Evolutionary conservation across 2,329 filamentous ascomycete species (phyloP).

Genomic region (Ophiocordyceps camponoti-leonardi): DNA sequence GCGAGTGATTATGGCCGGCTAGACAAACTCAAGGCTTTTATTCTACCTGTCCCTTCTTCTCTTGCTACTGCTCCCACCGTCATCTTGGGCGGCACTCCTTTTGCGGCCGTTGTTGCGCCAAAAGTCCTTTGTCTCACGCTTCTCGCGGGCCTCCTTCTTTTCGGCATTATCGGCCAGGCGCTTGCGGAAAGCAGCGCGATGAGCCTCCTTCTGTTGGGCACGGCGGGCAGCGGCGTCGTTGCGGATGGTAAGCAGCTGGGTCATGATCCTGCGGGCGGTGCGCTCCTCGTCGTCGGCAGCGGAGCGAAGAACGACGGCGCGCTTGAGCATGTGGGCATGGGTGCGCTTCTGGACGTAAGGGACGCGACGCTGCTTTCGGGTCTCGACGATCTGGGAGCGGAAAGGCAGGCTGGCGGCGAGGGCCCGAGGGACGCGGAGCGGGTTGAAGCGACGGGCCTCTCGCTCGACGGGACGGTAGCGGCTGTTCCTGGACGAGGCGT

Average conservation of each 20-base stretch:
- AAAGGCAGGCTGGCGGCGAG: slow-evolving; percentile 76
- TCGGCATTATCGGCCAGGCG: slow-evolving; percentile 70
- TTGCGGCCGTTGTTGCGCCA: slow-evolving; percentile 82
- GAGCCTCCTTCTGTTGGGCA: slow-evolving; percentile 72
- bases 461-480: slow-evolving; percentile 60
- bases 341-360: slow-evolving; percentile 74
- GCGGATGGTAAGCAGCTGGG: slow-evolving; percentile 77
- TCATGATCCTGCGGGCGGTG: slow-evolving; percentile 73
- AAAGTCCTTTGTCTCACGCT: slow-evolving; percentile 80
- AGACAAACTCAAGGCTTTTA: neutral
- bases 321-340: slow-evolving; percentile 11
- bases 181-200: slow-evolving; percentile 61
- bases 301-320: slow-evolving; percentile 55
- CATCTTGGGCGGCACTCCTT: slow-evolving; percentile 25
- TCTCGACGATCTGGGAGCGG: slow-evolving; percentile 75
- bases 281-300: slow-evolving; percentile 72
- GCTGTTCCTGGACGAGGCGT: slow-evolving; percentile 69
- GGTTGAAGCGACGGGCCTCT: slow-evolving; percentile 58
- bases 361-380: slow-evolving; percentile 59
- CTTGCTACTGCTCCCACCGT: slow-evolving; percentile 16
- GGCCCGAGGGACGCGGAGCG: slow-evolving; percentile 58
- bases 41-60: slow-evolving; percentile 1
- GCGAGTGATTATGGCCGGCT: neutral
- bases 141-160: slow-evolving; percentile 75
- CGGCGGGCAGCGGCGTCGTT: slow-evolving; percentile 85